phyloP scores from a whole-genome alignment of 148 eudicot genomes.

The Cornus controversa region DNA sequence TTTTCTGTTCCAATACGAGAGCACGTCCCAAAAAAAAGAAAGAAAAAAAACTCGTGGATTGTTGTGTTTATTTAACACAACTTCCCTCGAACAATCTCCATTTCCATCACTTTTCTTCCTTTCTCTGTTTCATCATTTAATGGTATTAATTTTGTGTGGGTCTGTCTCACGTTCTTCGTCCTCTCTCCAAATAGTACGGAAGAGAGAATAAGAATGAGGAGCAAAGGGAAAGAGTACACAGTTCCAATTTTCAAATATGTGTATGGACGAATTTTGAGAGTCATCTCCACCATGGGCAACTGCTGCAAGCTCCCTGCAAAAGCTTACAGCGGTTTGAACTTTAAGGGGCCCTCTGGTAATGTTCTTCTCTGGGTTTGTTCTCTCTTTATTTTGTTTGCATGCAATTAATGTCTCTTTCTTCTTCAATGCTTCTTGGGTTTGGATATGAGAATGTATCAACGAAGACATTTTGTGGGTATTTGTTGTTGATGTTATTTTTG shows the following conservation, averaged over 20 bases:
- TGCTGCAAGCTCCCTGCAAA: slow-evolving; percentile 8
- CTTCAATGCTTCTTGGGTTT: no score
- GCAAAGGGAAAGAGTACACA: background rate
- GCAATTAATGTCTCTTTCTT: background rate
- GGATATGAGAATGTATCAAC: no score
- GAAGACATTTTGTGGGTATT: no score
- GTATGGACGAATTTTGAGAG: background rate
- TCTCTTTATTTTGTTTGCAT: background rate
- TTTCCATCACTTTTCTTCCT: background rate
- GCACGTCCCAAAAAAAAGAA: no score
- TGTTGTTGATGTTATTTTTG: background rate
- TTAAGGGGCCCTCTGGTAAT: slow-evolving; percentile 10
- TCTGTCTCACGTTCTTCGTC: background rate
- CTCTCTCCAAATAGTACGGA: background rate
- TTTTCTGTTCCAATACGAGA: no score
- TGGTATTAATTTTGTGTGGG: background rate
- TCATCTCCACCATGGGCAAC: slow-evolving; percentile 13
- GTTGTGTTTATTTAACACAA: no score
- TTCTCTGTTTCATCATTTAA: background rate
- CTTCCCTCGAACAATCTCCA: background rate
- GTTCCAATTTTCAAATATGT: background rate
- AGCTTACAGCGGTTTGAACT: slow-evolving; percentile 1
- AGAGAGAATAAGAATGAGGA: background rate
- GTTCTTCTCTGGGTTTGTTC: background rate
- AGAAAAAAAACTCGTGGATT: no score